Percentiles rank a stretch among this genome's conserved stretches.
phyloP scores from a whole-genome alignment of 805 yeast genomes.

The Pichia scutulata region DNA sequence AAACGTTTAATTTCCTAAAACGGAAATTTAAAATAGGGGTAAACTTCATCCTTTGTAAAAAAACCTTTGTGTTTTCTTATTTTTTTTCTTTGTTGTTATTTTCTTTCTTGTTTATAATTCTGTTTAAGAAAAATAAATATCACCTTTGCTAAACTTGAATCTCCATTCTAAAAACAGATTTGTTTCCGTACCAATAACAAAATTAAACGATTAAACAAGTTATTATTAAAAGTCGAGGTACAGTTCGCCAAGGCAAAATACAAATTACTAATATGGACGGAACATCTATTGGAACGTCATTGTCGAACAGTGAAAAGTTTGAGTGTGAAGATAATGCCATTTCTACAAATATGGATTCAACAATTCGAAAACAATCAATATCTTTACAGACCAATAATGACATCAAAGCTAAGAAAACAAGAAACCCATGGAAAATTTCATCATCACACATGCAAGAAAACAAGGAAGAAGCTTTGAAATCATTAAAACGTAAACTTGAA shows the following conservation, averaged over 20 bases:
- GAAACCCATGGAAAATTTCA: not conserved
- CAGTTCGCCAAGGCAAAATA: not conserved
- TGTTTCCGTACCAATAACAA: not conserved
- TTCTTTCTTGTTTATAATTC: not conserved
- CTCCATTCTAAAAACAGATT: not conserved
- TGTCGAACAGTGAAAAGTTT: slow-evolving; percentile 5
- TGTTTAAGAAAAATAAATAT: too few species aligned
- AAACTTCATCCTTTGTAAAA: not conserved
- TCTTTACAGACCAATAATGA: not conserved
- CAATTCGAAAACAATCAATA: slow-evolving; percentile 3
- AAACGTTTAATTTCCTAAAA: not conserved
- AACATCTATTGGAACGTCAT: slow-evolving; percentile 1
- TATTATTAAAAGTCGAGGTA: not conserved
- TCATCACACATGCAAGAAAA: not conserved
- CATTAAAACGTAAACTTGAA: not conserved
- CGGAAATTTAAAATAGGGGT: not conserved
- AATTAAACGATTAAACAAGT: not conserved
- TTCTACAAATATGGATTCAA: slow-evolving; percentile 4
- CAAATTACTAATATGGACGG: slow-evolving; percentile 3
- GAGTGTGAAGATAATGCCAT: slow-evolving; percentile 2
- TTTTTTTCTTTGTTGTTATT: not conserved
- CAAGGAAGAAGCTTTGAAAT: not conserved
- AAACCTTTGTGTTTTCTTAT: not conserved
- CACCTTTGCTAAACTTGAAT: not conserved
- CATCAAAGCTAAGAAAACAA: not conserved